Evolutionary conservation across 805 yeast species (phyloP).

Genomic region (Candida maesae): DNA sequence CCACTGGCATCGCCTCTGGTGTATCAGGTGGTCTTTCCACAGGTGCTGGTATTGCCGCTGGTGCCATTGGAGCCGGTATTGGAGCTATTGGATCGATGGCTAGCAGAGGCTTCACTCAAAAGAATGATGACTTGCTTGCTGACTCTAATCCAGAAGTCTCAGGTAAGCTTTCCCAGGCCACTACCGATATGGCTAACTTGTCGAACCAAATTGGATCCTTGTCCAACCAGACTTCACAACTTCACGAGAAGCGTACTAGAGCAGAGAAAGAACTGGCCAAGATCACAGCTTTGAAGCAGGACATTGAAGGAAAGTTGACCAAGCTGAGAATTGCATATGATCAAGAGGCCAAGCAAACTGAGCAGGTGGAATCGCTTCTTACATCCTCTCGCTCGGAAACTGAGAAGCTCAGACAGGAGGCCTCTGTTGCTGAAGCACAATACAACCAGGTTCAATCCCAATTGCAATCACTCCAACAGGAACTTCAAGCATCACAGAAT

Average conservation of each 20-base stretch:
- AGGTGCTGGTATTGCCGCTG: slow-evolving; percentile 2
- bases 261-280: slow-evolving; percentile 77
- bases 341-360: slow-evolving; percentile 71
- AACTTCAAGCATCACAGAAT: slow-evolving; percentile 64
- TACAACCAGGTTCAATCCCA: slow-evolving; percentile 66
- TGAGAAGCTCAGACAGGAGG: slow-evolving; percentile 65
- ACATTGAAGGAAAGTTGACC: slow-evolving; percentile 67
- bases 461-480: slow-evolving; percentile 54
- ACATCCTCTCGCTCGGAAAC: slow-evolving; percentile 60
- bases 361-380: slow-evolving; percentile 63
- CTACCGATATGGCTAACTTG: slow-evolving; percentile 81
- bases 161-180: slow-evolving; percentile 68
- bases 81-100: slow-evolving; percentile 6
- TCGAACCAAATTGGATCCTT: slow-evolving; percentile 82
- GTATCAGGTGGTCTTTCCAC: too few species aligned
- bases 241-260: slow-evolving; percentile 64
- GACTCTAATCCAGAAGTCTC: slow-evolving; percentile 50
- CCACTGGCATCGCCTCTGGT: too few species aligned
- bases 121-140: slow-evolving; percentile 46
- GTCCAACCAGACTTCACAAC: slow-evolving; percentile 65
- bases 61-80: slow-evolving; percentile 5
- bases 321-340: slow-evolving; percentile 70
- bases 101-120: slow-evolving; percentile 5
- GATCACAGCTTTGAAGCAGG: slow-evolving; percentile 61
- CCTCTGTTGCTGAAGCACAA: slow-evolving; percentile 75